Evolutionary conservation across 495 filamentous ascomycete species (phyloP), one percentile per base, ranked within the genome.

Genomic region (Aspergillus wentii): DNA sequence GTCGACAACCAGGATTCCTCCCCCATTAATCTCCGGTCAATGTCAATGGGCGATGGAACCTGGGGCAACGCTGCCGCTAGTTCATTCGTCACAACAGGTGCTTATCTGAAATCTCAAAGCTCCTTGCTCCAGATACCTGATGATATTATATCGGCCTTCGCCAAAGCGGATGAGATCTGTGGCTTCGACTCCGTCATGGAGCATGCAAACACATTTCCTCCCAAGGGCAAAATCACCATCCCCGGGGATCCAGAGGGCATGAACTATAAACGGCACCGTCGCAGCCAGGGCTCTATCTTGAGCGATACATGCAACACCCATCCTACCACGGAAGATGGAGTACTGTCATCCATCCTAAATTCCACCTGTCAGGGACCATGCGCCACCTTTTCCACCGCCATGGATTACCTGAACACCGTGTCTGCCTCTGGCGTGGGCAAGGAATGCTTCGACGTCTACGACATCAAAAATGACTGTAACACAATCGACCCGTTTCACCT

Each of bases 361-460:
- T 54, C 51, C n/a, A 53, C 53, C 33, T 71, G 68, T 48, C 54
- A 60, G 36, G 57, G 58, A 7, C 46, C 56, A 15, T 69, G 66
- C 37, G 62, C 66, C 10, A 59, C 58, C 15, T 62, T 51, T 35
- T 57, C 61, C 17, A 67, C 66, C 14, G 61, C 59, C 17, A 30
- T 52, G 17, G 50, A 60, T 29, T 62, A 61, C 41, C 35, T 66
- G 17, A 30, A 32, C 27, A 39, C 56, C 5, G 25, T 35, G 5
- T 41, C 48, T 3, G 22, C 36, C n/a, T 31, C 27, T 6, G 43
- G 43, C 8, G 34, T 41, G 15, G 35, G 41, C 20, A 31, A 46
- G 15, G 29, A 30, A 25, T 59, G 57, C 39, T 65, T 52, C 46
- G 58, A 62, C 30, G 20, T 64, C 8, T 69, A 69, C 34, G 59